These are phyloP conservation scores for Tolypocladium endophyticum DNA, from an alignment of 2,329 filamentous ascomycete genomes.

Conservation along the genomic window DNA sequence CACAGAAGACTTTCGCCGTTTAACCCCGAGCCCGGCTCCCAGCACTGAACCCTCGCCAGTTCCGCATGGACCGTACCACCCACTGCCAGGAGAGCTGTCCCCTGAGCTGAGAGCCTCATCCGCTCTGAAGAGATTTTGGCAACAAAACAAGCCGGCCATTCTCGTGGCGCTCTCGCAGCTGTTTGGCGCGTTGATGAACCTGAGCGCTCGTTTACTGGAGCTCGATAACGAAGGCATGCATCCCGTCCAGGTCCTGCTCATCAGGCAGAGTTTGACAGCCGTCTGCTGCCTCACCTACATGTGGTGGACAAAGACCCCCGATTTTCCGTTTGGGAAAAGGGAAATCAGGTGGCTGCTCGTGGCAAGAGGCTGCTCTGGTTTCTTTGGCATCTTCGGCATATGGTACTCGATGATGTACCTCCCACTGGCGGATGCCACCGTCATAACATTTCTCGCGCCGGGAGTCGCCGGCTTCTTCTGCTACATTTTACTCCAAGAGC, in stretches of 20 bases:
- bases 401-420: constrained; percentile 62
- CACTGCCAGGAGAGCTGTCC: background rate
- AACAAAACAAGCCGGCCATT: constrained; percentile 59
- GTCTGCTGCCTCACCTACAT: constrained; percentile 61
- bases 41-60: constrained; percentile 9
- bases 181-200: constrained; percentile 79
- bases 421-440: constrained; percentile 76
- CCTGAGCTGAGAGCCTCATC: background rate
- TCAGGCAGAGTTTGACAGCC: constrained; percentile 65
- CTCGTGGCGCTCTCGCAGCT: constrained; percentile 67
- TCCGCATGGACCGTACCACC: constrained; percentile 4
- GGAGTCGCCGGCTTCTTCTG: constrained; percentile 72
- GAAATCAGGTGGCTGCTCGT: constrained; percentile 59
- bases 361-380: constrained; percentile 58
- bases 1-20: constrained; percentile 2
- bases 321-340: constrained; percentile 59
- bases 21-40: constrained; percentile 11
- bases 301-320: constrained; percentile 55
- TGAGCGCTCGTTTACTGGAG: constrained; percentile 67
- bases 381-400: constrained; percentile 70
- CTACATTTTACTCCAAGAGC: constrained; percentile 62
- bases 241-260: constrained; percentile 76
- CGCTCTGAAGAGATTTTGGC: constrained; percentile 37
- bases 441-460: constrained; percentile 79
- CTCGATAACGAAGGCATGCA: constrained; percentile 62